Evolutionary conservation across 2,329 filamentous ascomycete species (phyloP).

Genomic region (Epichloe aotearoae): DNA sequence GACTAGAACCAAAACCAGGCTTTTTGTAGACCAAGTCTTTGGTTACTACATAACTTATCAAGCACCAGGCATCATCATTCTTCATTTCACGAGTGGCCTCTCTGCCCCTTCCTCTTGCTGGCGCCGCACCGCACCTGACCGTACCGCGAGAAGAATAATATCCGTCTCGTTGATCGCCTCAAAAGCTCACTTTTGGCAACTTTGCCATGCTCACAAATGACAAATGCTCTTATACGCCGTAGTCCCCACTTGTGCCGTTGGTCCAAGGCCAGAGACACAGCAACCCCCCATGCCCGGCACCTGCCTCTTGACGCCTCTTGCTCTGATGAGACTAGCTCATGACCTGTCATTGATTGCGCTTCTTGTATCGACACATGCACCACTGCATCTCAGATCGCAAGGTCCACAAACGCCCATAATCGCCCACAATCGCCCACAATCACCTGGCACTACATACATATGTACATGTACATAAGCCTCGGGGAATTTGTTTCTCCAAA

Average conservation of each 20-base stretch:
- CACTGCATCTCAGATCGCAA: constrained; percentile 1
- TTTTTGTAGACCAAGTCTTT: too few species aligned
- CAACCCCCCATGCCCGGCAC: not conserved
- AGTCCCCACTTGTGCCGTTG: too few species aligned
- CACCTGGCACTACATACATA: not conserved
- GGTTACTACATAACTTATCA: too few species aligned
- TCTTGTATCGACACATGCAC: not conserved
- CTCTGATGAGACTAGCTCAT: not conserved
- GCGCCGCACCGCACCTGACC: too few species aligned
- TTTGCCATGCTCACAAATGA: too few species aligned
- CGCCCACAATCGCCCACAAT: not conserved
- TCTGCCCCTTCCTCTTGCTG: too few species aligned
- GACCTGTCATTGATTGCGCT: constrained; percentile 1
- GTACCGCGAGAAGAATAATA: too few species aligned
- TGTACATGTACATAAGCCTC: not conserved
- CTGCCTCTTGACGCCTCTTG: not conserved
- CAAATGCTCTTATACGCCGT: too few species aligned
- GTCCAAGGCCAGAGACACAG: too few species aligned
- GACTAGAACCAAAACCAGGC: not conserved
- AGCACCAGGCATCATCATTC: too few species aligned
- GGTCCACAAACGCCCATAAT: not conserved
- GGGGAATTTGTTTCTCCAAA: not conserved
- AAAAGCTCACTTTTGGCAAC: not conserved
- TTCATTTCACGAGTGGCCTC: not conserved
- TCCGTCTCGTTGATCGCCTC: not conserved